phyloP scores from a whole-genome alignment of 768 basidiomycete species.

The Lentinula boryana region DNA sequence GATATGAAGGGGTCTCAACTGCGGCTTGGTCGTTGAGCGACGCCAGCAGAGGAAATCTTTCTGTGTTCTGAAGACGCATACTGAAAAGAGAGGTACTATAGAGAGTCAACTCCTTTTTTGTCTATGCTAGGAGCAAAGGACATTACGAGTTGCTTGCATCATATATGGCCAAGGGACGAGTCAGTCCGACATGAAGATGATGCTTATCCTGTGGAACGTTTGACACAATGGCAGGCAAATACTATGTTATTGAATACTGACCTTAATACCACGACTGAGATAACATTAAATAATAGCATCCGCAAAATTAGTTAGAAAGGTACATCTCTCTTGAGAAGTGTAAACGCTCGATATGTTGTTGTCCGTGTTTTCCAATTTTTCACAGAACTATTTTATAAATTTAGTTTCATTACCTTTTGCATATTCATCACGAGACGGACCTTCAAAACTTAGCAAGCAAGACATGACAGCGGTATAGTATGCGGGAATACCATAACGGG shows the following conservation, averaged over 20 bases:
- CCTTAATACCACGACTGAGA: constrained; percentile 37
- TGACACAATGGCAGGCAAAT: not conserved
- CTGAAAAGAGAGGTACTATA: constrained; percentile 43
- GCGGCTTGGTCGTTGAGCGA: not conserved
- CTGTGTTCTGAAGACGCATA: constrained; percentile 44
- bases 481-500: constrained; percentile 30
- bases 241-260: constrained; percentile 14
- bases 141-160: constrained; percentile 44
- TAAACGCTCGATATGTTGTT: constrained; percentile 32
- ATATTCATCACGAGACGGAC: constrained; percentile 19
- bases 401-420: not conserved
- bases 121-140: not conserved
- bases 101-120: constrained; percentile 3
- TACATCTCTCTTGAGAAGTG: constrained; percentile 28
- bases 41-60: constrained; percentile 11
- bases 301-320: constrained; percentile 33
- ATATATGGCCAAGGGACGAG: constrained; percentile 34
- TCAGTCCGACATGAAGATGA: constrained; percentile 27
- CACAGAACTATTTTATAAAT: constrained; percentile 11
- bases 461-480: constrained; percentile 36
- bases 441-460: constrained; percentile 38
- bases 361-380: constrained; percentile 36
- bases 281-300: constrained; percentile 36
- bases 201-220: constrained; percentile 23
- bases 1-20: not conserved